A percentile compares a stretch with the other conserved stretches of the same genome.
phyloP scores from a whole-genome alignment of 1,284 basidiomycete species.

The Trametes versicolor region DNA sequence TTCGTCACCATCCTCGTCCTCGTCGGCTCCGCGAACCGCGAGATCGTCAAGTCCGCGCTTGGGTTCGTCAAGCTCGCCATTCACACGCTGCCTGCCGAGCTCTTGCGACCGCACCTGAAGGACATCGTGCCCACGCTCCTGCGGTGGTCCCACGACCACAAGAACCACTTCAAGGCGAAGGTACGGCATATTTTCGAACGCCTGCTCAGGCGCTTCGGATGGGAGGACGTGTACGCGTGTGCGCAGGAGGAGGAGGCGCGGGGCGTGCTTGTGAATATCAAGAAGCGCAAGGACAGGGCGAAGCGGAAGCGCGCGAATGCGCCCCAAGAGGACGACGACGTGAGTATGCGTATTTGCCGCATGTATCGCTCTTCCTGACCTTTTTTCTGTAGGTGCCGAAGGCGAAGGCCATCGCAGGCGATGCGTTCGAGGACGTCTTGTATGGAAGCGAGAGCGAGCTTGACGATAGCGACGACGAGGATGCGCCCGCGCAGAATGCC shows the following conservation, averaged over 20 bases:
- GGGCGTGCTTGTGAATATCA: slow-evolving; percentile 90
- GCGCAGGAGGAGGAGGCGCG: slow-evolving; percentile 80
- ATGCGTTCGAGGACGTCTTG: slow-evolving; percentile 95
- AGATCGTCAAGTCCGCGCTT: slow-evolving; percentile 96
- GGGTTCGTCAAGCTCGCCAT: slow-evolving; percentile 96
- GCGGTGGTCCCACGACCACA: slow-evolving; percentile 96
- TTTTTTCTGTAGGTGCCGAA: slow-evolving; percentile 46
- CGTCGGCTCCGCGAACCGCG: slow-evolving; percentile 92
- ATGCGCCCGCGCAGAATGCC: slow-evolving; percentile 44
- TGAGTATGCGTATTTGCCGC: slow-evolving; percentile 30
- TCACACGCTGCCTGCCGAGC: slow-evolving; percentile 80
- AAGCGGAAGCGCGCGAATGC: slow-evolving; percentile 72
- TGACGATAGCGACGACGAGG: slow-evolving; percentile 80
- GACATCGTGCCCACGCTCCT: slow-evolving; percentile 88
- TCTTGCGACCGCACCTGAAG: slow-evolving; percentile 81
- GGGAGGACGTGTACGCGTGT: slow-evolving; percentile 82
- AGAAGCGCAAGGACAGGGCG: slow-evolving; percentile 91
- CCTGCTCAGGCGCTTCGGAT: slow-evolving; percentile 92
- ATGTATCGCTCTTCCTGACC: slow-evolving; percentile 1
- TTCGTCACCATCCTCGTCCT: slow-evolving; percentile 91
- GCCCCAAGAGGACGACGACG: slow-evolving; percentile 65
- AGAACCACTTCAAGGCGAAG: slow-evolving; percentile 98
- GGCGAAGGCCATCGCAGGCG: slow-evolving; percentile 68
- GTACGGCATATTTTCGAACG: slow-evolving; percentile 98
- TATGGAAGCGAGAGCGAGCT: slow-evolving; percentile 94